Percentiles rank a stretch among this genome's conserved stretches.
phyloP scores from a whole-genome alignment of 306 rosid species.

The Fragaria vesca region DNA sequence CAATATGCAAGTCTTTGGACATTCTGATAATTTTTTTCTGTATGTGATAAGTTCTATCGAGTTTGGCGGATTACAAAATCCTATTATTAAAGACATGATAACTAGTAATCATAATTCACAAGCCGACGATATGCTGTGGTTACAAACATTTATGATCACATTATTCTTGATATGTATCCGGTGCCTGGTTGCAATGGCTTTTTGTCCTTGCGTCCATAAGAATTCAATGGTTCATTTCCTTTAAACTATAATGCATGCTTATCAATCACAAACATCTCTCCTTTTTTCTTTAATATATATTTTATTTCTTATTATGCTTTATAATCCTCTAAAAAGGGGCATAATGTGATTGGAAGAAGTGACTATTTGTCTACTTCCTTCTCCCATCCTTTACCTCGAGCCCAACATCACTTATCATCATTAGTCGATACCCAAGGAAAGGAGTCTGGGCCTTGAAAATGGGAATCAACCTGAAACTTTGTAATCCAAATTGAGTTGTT shows the following conservation, averaged over 20 bases:
- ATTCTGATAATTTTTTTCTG: background rate
- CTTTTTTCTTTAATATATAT: too few relatives aligned
- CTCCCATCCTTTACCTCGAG: background rate
- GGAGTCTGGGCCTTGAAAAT: background rate
- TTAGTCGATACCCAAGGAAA: background rate
- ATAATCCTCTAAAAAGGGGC: background rate
- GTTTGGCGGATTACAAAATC: background rate
- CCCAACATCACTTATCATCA: background rate
- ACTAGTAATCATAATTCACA: background rate
- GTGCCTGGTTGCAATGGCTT: background rate
- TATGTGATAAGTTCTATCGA: background rate
- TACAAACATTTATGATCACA: background rate
- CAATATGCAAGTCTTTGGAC: too few relatives aligned
- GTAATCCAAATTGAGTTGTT: background rate
- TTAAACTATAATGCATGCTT: too few relatives aligned
- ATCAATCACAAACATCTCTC: too few relatives aligned
- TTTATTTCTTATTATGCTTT: background rate
- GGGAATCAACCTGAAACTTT: background rate
- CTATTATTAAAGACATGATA: background rate
- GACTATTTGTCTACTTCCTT: background rate
- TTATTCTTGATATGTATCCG: background rate
- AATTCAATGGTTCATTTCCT: background rate
- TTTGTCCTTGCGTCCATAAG: background rate
- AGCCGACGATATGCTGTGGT: background rate
- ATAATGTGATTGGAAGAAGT: background rate